Evolutionary conservation across 2,329 filamentous ascomycete genomes (phyloP).

Genomic region (Colletotrichum karsti): DNA sequence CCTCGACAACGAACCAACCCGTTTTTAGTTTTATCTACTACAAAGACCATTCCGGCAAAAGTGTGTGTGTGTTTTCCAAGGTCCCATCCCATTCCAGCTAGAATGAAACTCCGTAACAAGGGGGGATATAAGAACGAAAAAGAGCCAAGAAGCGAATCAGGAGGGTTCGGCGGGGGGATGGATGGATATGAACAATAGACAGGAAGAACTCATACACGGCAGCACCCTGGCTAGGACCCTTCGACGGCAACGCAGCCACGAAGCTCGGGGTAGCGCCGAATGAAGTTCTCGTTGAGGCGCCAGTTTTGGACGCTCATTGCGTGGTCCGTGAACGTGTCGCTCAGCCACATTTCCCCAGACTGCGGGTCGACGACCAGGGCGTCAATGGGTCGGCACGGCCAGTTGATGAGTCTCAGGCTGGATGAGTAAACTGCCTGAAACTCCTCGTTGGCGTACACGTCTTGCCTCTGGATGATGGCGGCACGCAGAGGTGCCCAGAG

Average conservation of each 20-base stretch:
- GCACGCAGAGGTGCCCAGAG: constrained; percentile 44
- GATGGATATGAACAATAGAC: not conserved
- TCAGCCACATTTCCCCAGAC: constrained; percentile 36
- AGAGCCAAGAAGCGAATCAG: constrained; percentile 13
- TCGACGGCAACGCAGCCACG: constrained; percentile 28
- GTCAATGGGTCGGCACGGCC: constrained; percentile 37
- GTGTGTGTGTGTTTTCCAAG: constrained; percentile 3
- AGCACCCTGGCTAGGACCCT: constrained; percentile 3
- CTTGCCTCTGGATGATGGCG: constrained; percentile 43
- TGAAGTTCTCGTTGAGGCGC: constrained; percentile 35
- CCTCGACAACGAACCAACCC: constrained; percentile 12
- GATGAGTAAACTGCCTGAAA: constrained; percentile 44
- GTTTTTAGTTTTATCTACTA: constrained; percentile 22
- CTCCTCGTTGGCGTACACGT: constrained; percentile 45
- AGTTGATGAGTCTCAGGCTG: constrained; percentile 43
- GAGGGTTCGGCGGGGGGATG: not conserved
- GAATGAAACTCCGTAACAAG: constrained; percentile 13
- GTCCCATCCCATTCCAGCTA: constrained; percentile 24
- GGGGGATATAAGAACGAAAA: not conserved
- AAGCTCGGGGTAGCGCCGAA: constrained; percentile 37
- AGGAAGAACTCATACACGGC: not conserved
- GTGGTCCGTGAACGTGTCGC: constrained; percentile 34
- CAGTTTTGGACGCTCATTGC: constrained; percentile 36
- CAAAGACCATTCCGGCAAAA: constrained; percentile 12
- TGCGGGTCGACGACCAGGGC: constrained; percentile 35